A percentile compares a stretch with the other conserved stretches of the same genome.
These are phyloP conservation scores for Lodderomyces elongisporus DNA, from an alignment of 1,139 yeast genomes.

Conservation along the genomic window DNA sequence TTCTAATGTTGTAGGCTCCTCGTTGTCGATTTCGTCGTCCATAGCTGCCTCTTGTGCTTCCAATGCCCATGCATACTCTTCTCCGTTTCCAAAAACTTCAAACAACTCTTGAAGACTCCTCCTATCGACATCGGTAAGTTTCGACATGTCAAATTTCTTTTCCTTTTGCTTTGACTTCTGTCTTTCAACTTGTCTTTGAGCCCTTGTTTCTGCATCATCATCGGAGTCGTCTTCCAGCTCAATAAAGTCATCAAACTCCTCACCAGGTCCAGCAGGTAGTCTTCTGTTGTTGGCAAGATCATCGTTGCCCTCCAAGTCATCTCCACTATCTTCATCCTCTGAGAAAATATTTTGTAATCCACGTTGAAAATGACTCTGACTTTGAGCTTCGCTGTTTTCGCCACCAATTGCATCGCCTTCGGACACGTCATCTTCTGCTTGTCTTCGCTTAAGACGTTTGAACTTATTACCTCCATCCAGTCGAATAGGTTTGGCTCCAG, in stretches of 20 bases:
- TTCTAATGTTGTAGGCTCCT: slow-evolving; percentile 61
- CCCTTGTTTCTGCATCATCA: slow-evolving; percentile 58
- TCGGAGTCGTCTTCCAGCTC: slow-evolving; percentile 96
- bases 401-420: slow-evolving; percentile 4
- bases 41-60: slow-evolving; percentile 79
- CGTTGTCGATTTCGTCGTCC: slow-evolving; percentile 49
- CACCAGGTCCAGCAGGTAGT: background rate
- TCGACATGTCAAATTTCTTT: slow-evolving; percentile 48
- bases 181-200: slow-evolving; percentile 29
- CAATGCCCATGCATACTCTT: slow-evolving; percentile 96
- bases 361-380: slow-evolving; percentile 9
- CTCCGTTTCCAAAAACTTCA: slow-evolving; percentile 96
- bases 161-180: slow-evolving; percentile 36
- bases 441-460: slow-evolving; percentile 77
- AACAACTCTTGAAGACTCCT: slow-evolving; percentile 89
- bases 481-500: slow-evolving; percentile 56
- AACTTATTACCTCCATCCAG: slow-evolving; percentile 41
- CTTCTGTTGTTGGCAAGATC: slow-evolving; percentile 9
- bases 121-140: slow-evolving; percentile 76
- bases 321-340: slow-evolving; percentile 65
- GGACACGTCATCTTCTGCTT: slow-evolving; percentile 11
- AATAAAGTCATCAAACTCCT: slow-evolving; percentile 90
- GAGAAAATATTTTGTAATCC: slow-evolving; percentile 79
- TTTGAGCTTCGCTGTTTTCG: slow-evolving; percentile 4
- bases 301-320: slow-evolving; percentile 8